phyloP scores from a whole-genome alignment of 441 rosid genomes.

The Arabidopsis lyrata region DNA sequence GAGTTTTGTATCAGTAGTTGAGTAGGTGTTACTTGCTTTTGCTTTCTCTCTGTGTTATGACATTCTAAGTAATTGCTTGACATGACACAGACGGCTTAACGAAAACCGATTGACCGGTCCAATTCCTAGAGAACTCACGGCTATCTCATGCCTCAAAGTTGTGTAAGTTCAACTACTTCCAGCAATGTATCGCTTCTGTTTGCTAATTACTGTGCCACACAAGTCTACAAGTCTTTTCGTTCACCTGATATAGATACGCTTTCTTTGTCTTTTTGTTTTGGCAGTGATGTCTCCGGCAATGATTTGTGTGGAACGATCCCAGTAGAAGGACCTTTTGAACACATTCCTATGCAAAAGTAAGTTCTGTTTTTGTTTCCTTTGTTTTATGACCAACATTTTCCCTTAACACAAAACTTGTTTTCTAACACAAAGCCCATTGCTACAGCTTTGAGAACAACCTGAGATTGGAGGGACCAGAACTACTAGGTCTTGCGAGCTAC shows the following conservation, averaged over 20 bases:
- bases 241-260: neutral
- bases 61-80: constrained; percentile 10
- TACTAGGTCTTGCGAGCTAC: constrained; percentile 37
- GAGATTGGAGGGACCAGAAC: constrained; percentile 14
- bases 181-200: neutral
- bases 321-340: constrained; percentile 16
- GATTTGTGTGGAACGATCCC: constrained; percentile 57
- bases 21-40: neutral
- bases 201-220: neutral
- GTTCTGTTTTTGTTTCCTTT: neutral
- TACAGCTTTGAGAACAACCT: constrained; percentile 22
- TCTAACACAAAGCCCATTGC: neutral
- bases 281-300: constrained; percentile 77
- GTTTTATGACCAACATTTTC: neutral
- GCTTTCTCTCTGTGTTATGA: neutral
- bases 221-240: neutral
- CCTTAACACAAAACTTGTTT: neutral
- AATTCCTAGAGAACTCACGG: constrained; percentile 70
- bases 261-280: neutral
- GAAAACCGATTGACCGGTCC: constrained; percentile 71
- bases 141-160: constrained; percentile 75
- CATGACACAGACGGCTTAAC: constrained; percentile 69
- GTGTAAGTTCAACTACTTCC: constrained; percentile 60
- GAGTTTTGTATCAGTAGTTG: neutral
- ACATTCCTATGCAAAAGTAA: constrained; percentile 21